Evolutionary conservation across 2,329 filamentous ascomycete genomes (phyloP).

Genomic region (Escovopsis sp.): DNA sequence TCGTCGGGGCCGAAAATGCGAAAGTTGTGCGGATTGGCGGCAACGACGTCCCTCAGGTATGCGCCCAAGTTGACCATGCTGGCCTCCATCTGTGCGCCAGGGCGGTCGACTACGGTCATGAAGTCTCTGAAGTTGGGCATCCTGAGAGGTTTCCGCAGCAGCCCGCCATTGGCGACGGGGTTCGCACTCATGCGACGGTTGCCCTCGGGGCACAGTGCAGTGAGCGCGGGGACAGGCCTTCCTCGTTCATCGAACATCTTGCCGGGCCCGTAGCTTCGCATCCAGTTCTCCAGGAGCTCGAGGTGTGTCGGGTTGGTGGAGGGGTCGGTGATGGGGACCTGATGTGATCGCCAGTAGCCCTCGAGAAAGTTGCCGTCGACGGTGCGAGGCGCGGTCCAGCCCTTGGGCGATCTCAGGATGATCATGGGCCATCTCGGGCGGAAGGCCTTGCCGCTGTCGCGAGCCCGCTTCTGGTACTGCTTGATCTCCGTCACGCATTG

Average conservation of each 20-base stretch:
- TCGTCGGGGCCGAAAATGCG: constrained; percentile 68
- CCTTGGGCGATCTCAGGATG: constrained; percentile 61
- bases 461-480: constrained; percentile 54
- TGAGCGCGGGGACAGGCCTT: constrained; percentile 46
- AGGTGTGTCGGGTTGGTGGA: constrained; percentile 50
- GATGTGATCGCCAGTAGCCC: constrained; percentile 68
- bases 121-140: constrained; percentile 60
- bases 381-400: constrained; percentile 64
- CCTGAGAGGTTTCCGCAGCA: constrained; percentile 49
- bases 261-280: constrained; percentile 62
- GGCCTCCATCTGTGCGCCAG: constrained; percentile 39
- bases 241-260: constrained; percentile 53
- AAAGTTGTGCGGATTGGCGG: constrained; percentile 51
- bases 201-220: constrained; percentile 49
- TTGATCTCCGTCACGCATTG: constrained; percentile 56
- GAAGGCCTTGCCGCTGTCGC: constrained; percentile 53
- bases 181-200: constrained; percentile 63
- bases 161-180: constrained; percentile 58
- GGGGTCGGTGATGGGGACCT: constrained; percentile 61
- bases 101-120: constrained; percentile 43
- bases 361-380: constrained; percentile 55
- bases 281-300: constrained; percentile 58
- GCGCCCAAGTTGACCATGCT: constrained; percentile 58
- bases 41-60: constrained; percentile 54
- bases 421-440: constrained; percentile 69